Evolutionary conservation across 495 filamentous ascomycete genomes (phyloP), one percentile per base, ranked within the genome.

Genomic region (Penicillium paradoxum): DNA sequence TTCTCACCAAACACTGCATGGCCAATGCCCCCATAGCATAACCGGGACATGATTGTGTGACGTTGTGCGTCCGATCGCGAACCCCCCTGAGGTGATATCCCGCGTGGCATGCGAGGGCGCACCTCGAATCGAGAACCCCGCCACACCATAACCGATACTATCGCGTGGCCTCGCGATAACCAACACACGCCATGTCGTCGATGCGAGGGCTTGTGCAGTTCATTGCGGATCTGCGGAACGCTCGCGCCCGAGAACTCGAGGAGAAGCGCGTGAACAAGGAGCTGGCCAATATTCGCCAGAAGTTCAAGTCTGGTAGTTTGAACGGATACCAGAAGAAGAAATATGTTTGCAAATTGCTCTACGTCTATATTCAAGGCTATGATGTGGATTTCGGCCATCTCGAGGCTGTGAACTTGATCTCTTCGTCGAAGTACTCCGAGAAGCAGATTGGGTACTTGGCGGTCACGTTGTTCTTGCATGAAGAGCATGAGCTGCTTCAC

Each of bases 201-300:
- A 91, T 91, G 88, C 84, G 75, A 76, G 86, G 93, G 14, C 78
- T 99, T 53, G 93, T 97, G 24, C 92, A 96, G 70, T 99, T 99
- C 77, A 97, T 99, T 63, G 95, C 95, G 51, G 95, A 99, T 69
- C 71, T 99, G 56, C 80, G 95, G 57, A 97, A 97, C 69, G 95
- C 95, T 25, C 78, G 95, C 64, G 95, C 95, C 18, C 82, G 95
- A 36, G 95, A 99, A 66, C 73, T 99, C 54, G 95, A 99, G 68
- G 95, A 99, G 75, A 99, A 99, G 75, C 79, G 95, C 59, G 97
- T 99, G 68, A 99, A 99, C 69, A 99, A 99, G 72, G 95, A 99
- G 75, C 76, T 97, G 64, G 95, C 95, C 64, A 99, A 99, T 63
- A 97, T 99, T 70, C 83, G 93, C 77, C 78, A 81, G 61, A 81